Conservation (phyloP, 441 rosid species). For the Syzygium syzygioides region DNA sequence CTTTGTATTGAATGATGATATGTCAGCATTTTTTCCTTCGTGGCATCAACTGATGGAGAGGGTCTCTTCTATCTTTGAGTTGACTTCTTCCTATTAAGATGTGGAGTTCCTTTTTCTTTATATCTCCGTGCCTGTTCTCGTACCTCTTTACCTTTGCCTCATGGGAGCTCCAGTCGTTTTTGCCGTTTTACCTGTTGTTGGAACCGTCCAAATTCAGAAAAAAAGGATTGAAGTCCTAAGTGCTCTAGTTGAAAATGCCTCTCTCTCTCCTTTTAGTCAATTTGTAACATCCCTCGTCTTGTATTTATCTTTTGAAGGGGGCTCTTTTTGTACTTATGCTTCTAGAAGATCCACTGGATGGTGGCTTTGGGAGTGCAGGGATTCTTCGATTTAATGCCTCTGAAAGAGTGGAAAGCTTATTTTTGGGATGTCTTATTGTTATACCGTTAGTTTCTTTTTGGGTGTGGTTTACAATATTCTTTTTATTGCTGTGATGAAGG, state of each 20-base stretch:
- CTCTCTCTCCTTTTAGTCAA: background rate
- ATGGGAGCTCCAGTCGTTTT: background rate
- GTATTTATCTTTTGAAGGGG: background rate
- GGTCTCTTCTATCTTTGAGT: background rate
- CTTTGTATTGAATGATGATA: background rate
- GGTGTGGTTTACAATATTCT: background rate
- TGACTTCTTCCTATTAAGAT: background rate
- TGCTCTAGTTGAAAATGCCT: background rate
- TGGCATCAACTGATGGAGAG: background rate
- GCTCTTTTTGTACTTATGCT: background rate
- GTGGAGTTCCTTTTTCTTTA: background rate
- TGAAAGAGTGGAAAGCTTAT: background rate
- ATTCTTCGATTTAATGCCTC: background rate
- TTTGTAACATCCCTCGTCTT: background rate
- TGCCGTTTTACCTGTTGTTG: background rate
- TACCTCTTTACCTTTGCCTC: background rate
- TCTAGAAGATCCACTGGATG: background rate
- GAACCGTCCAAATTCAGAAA: background rate
- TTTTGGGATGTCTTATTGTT: background rate
- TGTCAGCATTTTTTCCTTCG: background rate
- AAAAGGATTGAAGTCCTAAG: background rate
- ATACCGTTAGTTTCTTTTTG: background rate
- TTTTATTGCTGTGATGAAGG: background rate
- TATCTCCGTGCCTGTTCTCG: background rate
- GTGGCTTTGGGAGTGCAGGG: background rate